Conservation (phyloP, 495 filamentous ascomycete species). For the Trichoderma reesei region DNA sequence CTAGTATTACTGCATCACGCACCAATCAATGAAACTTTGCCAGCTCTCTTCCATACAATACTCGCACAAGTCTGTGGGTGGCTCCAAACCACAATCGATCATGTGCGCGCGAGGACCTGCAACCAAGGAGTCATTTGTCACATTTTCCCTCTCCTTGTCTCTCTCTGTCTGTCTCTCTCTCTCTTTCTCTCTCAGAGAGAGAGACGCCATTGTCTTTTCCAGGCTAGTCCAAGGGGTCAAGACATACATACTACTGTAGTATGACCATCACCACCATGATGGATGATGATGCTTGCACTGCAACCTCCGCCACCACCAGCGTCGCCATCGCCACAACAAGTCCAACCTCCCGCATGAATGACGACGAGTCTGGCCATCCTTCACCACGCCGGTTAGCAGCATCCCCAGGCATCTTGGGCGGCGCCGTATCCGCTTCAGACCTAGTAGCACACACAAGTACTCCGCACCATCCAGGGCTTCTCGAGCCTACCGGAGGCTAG, state of each 20-base stretch:
- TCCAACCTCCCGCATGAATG: neutral
- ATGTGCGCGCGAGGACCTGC: neutral
- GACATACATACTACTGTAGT: too few species aligned
- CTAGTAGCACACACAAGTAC: neutral
- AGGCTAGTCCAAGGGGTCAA: too few species aligned
- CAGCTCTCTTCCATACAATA: neutral
- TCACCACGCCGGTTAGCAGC: neutral
- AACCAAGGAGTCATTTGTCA: neutral
- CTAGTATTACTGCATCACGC: neutral
- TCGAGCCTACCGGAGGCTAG: neutral
- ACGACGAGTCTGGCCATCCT: neutral
- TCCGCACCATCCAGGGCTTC: conserved; percentile 1
- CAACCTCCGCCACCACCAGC: neutral
- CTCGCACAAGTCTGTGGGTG: neutral
- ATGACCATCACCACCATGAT: too few species aligned
- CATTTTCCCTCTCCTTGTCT: neutral
- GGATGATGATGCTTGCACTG: too few species aligned
- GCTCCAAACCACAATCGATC: neutral
- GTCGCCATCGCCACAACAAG: neutral
- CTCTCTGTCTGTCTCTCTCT: too few species aligned
- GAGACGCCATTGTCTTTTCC: too few species aligned
- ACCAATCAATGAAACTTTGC: neutral
- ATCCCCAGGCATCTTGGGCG: neutral
- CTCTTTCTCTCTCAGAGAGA: too few species aligned
- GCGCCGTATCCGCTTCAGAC: neutral